Conservation (phyloP, 306 rosid genomes). For the Coriaria nepalensis region DNA sequence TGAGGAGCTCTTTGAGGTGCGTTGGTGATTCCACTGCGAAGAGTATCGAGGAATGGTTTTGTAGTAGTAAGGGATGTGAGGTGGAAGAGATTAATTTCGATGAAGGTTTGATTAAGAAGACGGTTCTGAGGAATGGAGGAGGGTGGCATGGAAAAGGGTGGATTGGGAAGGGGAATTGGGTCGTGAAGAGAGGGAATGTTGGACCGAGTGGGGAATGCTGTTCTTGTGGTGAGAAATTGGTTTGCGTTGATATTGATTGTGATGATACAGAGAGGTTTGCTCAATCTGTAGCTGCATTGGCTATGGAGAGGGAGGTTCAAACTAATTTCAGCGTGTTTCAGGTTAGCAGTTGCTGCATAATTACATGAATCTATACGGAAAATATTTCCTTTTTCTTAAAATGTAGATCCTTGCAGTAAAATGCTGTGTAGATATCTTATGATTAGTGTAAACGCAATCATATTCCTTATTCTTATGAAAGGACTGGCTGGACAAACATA, state of each 20-base stretch:
- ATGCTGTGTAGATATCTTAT: no score
- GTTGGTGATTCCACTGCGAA: slow-evolving; percentile 38
- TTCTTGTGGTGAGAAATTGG: slow-evolving; percentile 45
- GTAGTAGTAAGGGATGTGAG: slow-evolving; percentile 28
- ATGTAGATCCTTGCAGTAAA: no score
- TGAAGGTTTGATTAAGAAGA: slow-evolving; percentile 22
- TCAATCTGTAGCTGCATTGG: slow-evolving; percentile 48
- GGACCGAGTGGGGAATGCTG: slow-evolving; percentile 35
- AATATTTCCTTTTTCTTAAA: no score
- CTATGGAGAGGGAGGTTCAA: slow-evolving; percentile 63
- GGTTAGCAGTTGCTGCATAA: slow-evolving; percentile 23
- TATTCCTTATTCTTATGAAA: slow-evolving; percentile 12
- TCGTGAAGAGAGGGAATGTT: slow-evolving; percentile 28
- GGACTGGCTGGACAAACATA: slow-evolving; percentile 62
- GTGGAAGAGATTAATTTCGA: slow-evolving; percentile 37
- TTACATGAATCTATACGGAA: no score
- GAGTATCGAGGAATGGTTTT: slow-evolving; percentile 67
- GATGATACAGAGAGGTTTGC: slow-evolving; percentile 57
- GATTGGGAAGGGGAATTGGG: slow-evolving; percentile 80
- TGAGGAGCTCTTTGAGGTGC: slow-evolving; percentile 46
- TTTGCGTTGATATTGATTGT: slow-evolving; percentile 63
- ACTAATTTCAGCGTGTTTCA: slow-evolving; percentile 64
- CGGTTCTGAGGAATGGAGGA: slow-evolving; percentile 53
- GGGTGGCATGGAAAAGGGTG: slow-evolving; percentile 96
- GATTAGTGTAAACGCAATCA: no score